A percentile compares a stretch with the other conserved stretches of the same genome.
Evolutionary conservation across 2,329 filamentous ascomycete species (phyloP).

Genomic region (Aspergillus intermedius): DNA sequence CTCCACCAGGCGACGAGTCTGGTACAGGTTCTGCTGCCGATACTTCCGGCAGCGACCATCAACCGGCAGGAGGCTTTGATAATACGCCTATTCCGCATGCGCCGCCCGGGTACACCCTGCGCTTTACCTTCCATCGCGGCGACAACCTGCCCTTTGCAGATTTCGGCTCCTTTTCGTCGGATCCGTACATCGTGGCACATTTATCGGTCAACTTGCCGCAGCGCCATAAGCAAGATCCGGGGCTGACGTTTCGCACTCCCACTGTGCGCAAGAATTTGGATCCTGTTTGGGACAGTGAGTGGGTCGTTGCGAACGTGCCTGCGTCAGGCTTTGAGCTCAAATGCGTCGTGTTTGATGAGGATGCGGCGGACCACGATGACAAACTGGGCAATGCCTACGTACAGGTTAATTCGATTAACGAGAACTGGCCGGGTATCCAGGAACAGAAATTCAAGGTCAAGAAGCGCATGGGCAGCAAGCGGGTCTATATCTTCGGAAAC

Average conservation of each 20-base stretch:
- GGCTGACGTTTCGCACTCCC: constrained; percentile 64
- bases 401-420: constrained; percentile 52
- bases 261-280: constrained; percentile 67
- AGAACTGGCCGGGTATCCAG: constrained; percentile 63
- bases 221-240: constrained; percentile 79
- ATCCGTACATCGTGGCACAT: constrained; percentile 76
- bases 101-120: constrained; percentile 73
- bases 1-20: neutral
- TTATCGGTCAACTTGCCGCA: constrained; percentile 63
- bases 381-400: constrained; percentile 80
- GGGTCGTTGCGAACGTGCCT: constrained; percentile 84
- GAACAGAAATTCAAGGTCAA: constrained; percentile 64
- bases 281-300: constrained; percentile 76
- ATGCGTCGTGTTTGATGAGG: constrained; percentile 83
- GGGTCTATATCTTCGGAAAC: constrained; percentile 70
- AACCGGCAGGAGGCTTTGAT: constrained; percentile 73
- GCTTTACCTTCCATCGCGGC: constrained; percentile 76
- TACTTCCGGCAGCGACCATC: constrained; percentile 5
- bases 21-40: neutral
- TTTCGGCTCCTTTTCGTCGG: constrained; percentile 67
- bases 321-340: constrained; percentile 75
- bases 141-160: constrained; percentile 77
- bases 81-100: constrained; percentile 67
- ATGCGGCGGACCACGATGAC: constrained; percentile 78
- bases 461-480: constrained; percentile 75